A percentile compares a stretch with the other conserved stretches of the same genome.
Evolutionary conservation across 495 filamentous ascomycete species (phyloP).

Genomic region (Melanomma pulvis-pyrius): DNA sequence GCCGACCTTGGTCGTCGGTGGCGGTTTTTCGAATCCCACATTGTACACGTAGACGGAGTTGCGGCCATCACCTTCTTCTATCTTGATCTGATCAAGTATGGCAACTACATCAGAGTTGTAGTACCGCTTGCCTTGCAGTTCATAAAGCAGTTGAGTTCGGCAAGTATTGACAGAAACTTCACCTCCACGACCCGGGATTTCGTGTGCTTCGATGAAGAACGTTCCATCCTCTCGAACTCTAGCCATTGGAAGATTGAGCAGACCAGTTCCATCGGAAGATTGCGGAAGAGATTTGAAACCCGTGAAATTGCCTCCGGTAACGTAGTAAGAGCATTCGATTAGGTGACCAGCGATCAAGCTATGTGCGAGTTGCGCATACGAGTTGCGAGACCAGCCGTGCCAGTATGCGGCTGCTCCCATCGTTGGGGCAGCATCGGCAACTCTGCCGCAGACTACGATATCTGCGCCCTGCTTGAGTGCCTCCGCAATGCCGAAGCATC

Average conservation of each 20-base stretch:
- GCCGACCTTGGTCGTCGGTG: constrained; percentile 29
- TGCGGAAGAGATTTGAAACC: no score
- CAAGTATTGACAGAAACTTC: constrained; percentile 16
- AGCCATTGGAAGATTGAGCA: constrained; percentile 32
- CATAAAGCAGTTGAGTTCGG: constrained; percentile 32
- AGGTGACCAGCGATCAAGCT: no score
- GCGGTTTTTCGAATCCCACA: constrained; percentile 17
- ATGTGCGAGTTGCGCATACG: no score
- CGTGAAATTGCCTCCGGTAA: no score
- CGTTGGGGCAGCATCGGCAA: constrained; percentile 23
- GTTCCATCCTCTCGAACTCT: constrained; percentile 20
- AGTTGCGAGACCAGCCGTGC: constrained; percentile 29
- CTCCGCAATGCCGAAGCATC: constrained; percentile 13
- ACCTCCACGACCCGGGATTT: no score
- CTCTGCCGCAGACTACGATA: constrained; percentile 26
- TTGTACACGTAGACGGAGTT: constrained; percentile 22
- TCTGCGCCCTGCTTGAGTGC: constrained; percentile 22
- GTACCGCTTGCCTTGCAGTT: constrained; percentile 31
- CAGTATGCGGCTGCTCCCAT: constrained; percentile 24
- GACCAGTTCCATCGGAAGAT: no score
- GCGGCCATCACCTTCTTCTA: constrained; percentile 1
- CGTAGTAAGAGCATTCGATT: no score
- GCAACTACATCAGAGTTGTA: constrained; percentile 35
- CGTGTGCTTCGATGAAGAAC: no score
- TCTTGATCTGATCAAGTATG: constrained; percentile 8